A percentile compares a stretch with the other conserved stretches of the same genome.
Conservation (phyloP, 176 grass and related monocot species). For the Typha latifolia region DNA sequence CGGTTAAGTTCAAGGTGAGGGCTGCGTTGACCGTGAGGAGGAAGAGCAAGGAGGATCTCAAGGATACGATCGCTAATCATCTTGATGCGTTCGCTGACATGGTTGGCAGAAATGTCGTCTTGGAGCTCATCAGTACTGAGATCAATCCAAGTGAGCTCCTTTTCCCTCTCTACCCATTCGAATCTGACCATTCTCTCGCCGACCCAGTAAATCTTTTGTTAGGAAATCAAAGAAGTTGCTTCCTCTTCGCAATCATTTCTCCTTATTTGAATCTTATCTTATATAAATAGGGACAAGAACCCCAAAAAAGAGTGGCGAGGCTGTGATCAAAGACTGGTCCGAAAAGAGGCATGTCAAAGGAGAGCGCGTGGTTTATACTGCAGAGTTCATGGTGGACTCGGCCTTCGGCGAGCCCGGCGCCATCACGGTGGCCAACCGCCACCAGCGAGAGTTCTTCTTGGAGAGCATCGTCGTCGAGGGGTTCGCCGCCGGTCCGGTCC, state of each 20-base stretch:
- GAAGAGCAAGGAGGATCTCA: constrained; percentile 95
- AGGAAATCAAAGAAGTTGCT: background rate
- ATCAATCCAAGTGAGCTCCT: constrained; percentile 61
- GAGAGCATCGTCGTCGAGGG: constrained; percentile 81
- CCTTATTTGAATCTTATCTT: background rate
- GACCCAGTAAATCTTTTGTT: background rate
- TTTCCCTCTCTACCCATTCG: too few relatives aligned
- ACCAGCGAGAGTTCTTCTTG: constrained; percentile 87
- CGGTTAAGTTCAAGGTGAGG: constrained; percentile 44
- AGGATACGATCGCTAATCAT: constrained; percentile 64
- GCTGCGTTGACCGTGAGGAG: constrained; percentile 82
- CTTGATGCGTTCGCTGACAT: constrained; percentile 81
- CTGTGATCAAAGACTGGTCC: constrained; percentile 76
- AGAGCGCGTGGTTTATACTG: constrained; percentile 77
- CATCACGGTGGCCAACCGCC: constrained; percentile 57
- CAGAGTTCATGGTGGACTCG: constrained; percentile 64
- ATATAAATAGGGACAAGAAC: constrained; percentile 44
- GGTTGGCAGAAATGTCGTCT: constrained; percentile 67
- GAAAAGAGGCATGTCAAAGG: constrained; percentile 62
- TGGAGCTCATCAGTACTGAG: constrained; percentile 93
- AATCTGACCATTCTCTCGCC: too few relatives aligned
- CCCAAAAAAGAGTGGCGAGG: constrained; percentile 40
- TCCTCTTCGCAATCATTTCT: background rate
- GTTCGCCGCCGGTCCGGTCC: constrained; percentile 49
- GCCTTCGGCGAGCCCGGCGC: constrained; percentile 73